Base-by-base conservation (phyloP, 2,329 filamentous ascomycete genomes). In the Penicillium sclerotigenum region DNA sequence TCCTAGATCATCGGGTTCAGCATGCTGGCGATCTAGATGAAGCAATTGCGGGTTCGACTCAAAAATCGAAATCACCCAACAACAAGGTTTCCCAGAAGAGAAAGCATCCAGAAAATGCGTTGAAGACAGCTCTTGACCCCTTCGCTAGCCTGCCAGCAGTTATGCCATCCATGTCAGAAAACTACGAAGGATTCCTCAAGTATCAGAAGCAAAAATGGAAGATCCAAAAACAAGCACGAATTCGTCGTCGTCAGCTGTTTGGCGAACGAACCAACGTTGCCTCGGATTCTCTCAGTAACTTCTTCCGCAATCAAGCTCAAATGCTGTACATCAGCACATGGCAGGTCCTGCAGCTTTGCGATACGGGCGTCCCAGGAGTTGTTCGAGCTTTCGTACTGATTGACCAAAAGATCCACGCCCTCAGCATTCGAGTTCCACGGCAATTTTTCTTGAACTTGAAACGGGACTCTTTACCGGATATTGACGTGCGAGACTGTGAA, bases 151-250 rank as follows among this genome's bases (percentile, higher is more conserved):
- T 99, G 14, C 94, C 94, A 0, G 84, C 88, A 58, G 82, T 84
- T 40, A 95, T 96, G 88, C 93, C 94, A 1, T 84, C 83, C 24
- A 89, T 94, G 20, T 89, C 86, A 0, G 86, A 94, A 47, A 88
- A 99, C 73, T 99, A 99, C 65, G 79, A 85, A 18, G 90, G 85
- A 0, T 99, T 96, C 79, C 73, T 99, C 51, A 83, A 88, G 68
- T 97, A 97, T 68, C 94, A 99, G 71, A 99, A 99, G 75, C 86
- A 92, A 77, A 99, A 99, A 75, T 99, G 94, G 94, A 97, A 93
- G 77, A 88, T 97, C 36, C 94, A 99, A 71, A 96, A 91, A 69
- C 89, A 96, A 71, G 91, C 93, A 33, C 86, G 94, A 22, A 82
- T 87, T 58, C 87, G 93, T 41, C 83, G 95, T 61, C 85, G 93